Percentiles rank a stretch among this genome's conserved stretches.
phyloP scores from a whole-genome alignment of 2,329 filamentous ascomycete genomes.

The Teratosphaeriaceae sp. region DNA sequence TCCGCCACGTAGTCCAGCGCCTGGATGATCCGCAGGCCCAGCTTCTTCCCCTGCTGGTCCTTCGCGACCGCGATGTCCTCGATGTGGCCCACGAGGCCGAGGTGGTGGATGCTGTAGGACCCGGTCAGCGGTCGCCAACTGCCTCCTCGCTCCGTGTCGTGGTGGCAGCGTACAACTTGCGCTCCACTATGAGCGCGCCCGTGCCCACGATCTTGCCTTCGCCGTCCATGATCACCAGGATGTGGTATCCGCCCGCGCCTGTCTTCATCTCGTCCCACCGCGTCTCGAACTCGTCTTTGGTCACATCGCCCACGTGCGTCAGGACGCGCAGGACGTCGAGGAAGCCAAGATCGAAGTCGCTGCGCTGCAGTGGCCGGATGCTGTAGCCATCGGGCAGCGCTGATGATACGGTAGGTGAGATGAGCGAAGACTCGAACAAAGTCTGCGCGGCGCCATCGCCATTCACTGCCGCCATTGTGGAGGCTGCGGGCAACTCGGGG shows the following conservation, averaged over 20 bases:
- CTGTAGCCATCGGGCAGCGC: conserved; percentile 74
- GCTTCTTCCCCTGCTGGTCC: conserved; percentile 95
- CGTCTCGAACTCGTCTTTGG: conserved; percentile 64
- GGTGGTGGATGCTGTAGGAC: conserved; percentile 61
- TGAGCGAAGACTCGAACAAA: conserved; percentile 71
- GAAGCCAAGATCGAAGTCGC: conserved; percentile 76
- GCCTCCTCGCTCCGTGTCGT: no score
- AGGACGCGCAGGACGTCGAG: conserved; percentile 86
- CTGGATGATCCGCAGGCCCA: conserved; percentile 87
- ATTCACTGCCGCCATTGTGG: conserved; percentile 12
- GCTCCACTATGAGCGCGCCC: conserved; percentile 83
- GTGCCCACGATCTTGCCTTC: conserved; percentile 73
- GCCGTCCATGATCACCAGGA: conserved; percentile 77
- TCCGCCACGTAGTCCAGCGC: conserved; percentile 84
- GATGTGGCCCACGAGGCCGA: conserved; percentile 86
- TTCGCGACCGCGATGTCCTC: conserved; percentile 95
- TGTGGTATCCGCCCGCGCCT: conserved; percentile 68
- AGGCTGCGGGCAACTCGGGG: background rate
- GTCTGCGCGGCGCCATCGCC: conserved; percentile 22
- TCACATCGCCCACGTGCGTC: conserved; percentile 86
- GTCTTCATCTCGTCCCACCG: conserved; percentile 74
- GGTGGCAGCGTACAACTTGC: conserved; percentile 65
- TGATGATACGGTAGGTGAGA: conserved; percentile 67
- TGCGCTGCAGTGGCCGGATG: conserved; percentile 69
- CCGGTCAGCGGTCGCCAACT: no score